Conservation (phyloP, 2,329 filamentous ascomycete genomes). For the Biscogniauxia marginata region DNA sequence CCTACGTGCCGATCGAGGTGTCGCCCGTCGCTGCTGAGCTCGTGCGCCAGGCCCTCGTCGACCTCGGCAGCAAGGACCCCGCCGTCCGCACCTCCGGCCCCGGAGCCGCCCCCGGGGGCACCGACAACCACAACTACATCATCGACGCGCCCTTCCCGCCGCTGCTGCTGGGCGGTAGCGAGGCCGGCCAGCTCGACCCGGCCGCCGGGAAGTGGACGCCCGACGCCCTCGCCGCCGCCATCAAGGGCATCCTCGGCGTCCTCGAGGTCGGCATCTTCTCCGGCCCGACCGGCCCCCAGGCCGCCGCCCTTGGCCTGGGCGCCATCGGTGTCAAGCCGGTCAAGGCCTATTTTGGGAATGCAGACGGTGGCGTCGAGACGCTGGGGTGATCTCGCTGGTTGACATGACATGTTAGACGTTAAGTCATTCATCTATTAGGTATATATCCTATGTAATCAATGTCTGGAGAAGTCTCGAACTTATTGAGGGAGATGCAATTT, state of each 20-base stretch:
- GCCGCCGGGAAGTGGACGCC: conserved; percentile 77
- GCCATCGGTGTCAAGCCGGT: conserved; percentile 92
- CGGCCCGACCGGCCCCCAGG: conserved; percentile 73
- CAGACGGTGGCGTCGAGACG: conserved; percentile 64
- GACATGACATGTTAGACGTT: too few relatives aligned
- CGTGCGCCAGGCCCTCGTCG: conserved; percentile 69
- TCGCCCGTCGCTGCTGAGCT: conserved; percentile 78
- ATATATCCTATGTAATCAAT: too few relatives aligned
- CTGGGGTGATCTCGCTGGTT: conserved; percentile 14
- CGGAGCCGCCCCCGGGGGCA: conserved; percentile 80
- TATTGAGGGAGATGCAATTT: too few relatives aligned
- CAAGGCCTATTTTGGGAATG: conserved; percentile 92
- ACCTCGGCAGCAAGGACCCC: conserved; percentile 71
- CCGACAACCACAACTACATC: conserved; percentile 84
- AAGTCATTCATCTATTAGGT: too few relatives aligned
- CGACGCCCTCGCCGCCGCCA: conserved; percentile 66
- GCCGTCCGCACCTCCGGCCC: conserved; percentile 69
- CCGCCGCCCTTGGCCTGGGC: conserved; percentile 48
- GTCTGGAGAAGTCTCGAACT: too few relatives aligned
- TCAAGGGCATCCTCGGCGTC: conserved; percentile 72
- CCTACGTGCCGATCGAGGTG: conserved; percentile 87
- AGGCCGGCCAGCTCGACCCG: conserved; percentile 49
- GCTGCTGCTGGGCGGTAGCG: conserved; percentile 53
- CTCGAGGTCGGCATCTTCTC: conserved; percentile 90
- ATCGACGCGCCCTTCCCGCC: conserved; percentile 87